phyloP scores from a whole-genome alignment of 495 filamentous ascomycete genomes.

The Penicillium angulare region DNA sequence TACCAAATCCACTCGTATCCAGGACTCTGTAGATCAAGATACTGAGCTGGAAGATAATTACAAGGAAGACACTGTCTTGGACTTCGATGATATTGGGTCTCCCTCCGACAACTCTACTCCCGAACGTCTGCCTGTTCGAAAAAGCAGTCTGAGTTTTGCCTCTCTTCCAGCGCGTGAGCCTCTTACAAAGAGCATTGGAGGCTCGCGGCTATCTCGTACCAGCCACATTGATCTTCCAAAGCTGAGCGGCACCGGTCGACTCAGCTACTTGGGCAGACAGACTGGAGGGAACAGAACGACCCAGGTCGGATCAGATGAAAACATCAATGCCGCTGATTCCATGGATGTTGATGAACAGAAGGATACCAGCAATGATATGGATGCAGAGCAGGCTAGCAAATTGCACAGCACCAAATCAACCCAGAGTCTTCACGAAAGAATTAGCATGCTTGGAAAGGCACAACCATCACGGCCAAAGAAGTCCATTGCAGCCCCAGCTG shows the following conservation, averaged over 20 bases:
- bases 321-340: conserved; percentile 46
- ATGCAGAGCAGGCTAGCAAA: conserved; percentile 43
- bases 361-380: conserved; percentile 32
- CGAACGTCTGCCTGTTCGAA: conserved; percentile 64
- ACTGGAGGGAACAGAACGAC: conserved; percentile 32
- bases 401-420: conserved; percentile 86
- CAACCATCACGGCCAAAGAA: conserved; percentile 70
- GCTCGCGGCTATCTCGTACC: conserved; percentile 67
- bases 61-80: conserved; percentile 51
- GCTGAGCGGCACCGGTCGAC: conserved; percentile 31
- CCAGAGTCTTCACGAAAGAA: conserved; percentile 85
- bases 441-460: conserved; percentile 85
- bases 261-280: conserved; percentile 59
- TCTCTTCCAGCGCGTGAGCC: conserved; percentile 90
- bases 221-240: conserved; percentile 74
- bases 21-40: conserved; percentile 19
- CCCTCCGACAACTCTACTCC: conserved; percentile 63
- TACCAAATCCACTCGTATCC: conserved; percentile 1
- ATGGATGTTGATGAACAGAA: conserved; percentile 62
- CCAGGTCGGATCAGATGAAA: conserved; percentile 25
- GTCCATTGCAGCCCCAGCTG: conserved; percentile 54
- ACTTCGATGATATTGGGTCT: conserved; percentile 56
- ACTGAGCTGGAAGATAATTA: conserved; percentile 19
- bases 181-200: conserved; percentile 74
- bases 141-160: conserved; percentile 92